A percentile compares a stretch with the other conserved stretches of the same genome.
Evolutionary conservation across 768 basidiomycete species (phyloP).

Genomic region (Mrakia blollopis): DNA sequence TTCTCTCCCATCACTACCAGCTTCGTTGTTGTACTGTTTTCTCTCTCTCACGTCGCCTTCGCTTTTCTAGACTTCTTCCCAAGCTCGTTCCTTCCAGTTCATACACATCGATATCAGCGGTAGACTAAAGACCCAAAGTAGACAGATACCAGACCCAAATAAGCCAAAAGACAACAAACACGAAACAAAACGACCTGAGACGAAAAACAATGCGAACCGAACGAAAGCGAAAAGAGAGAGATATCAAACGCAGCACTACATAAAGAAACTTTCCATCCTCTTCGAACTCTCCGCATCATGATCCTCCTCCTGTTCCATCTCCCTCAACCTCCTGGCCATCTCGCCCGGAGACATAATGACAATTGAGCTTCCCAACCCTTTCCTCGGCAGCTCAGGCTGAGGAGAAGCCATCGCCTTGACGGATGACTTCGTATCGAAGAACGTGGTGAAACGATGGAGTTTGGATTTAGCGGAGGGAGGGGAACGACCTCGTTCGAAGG

Average conservation of each 20-base stretch:
- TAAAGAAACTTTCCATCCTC: slow-evolving; percentile 8
- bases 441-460: background rate
- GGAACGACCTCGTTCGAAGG: too few species aligned
- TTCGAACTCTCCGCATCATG: background rate
- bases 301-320: background rate
- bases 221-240: background rate
- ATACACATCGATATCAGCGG: too few species aligned
- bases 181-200: too few species aligned
- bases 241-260: background rate
- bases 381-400: background rate
- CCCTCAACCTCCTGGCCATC: background rate
- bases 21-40: too few species aligned
- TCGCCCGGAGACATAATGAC: background rate
- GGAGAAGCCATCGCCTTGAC: background rate
- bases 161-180: background rate
- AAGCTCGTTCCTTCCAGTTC: too few species aligned
- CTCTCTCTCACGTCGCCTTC: too few species aligned
- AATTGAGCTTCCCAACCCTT: background rate
- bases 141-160: too few species aligned
- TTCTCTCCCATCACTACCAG: too few species aligned
- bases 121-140: too few species aligned
- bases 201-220: too few species aligned
- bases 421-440: background rate
- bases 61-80: too few species aligned
- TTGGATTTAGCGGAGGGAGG: background rate